These are phyloP conservation scores for Epichloe coenophiala DNA, from an alignment of 2,329 filamentous ascomycete genomes.

Conservation along the genomic window DNA sequence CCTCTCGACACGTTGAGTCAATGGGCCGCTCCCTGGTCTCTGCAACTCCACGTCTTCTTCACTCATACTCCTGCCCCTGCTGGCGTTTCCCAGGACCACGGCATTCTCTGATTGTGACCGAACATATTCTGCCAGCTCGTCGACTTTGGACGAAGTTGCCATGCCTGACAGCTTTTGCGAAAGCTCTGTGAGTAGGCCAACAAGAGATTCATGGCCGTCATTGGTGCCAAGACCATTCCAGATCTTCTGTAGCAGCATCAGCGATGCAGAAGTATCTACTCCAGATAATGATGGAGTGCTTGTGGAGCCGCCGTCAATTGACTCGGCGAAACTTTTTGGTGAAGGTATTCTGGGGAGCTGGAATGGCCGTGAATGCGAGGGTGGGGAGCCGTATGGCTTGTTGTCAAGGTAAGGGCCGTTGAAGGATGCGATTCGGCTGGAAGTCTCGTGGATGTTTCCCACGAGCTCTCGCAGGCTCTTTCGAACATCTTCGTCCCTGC, in stretches of 20 bases:
- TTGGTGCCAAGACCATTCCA: constrained; percentile 93
- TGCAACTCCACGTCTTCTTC: constrained; percentile 18
- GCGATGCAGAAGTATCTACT: constrained; percentile 39
- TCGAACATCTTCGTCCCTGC: constrained; percentile 88
- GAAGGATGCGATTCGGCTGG: constrained; percentile 36
- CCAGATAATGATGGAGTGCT: constrained; percentile 54
- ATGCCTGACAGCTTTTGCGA: constrained; percentile 56
- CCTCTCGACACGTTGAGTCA: constrained; percentile 29
- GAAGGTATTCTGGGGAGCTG: constrained; percentile 74
- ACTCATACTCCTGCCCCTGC: background rate
- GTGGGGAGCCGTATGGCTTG: constrained; percentile 57
- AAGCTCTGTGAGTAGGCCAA: constrained; percentile 56
- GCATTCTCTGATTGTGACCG: constrained; percentile 35
- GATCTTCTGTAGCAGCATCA: constrained; percentile 84
- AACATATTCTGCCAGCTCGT: constrained; percentile 55
- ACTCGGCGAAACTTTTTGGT: constrained; percentile 69
- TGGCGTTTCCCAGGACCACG: constrained; percentile 19
- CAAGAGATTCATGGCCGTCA: constrained; percentile 74
- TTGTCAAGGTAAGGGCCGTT: constrained; percentile 52
- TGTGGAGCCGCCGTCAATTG: constrained; percentile 58
- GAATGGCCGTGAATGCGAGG: constrained; percentile 52
- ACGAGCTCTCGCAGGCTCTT: constrained; percentile 81
- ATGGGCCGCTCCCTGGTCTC: constrained; percentile 15
- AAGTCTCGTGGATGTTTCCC: constrained; percentile 42
- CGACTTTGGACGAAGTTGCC: constrained; percentile 47